Conservation (phyloP, 2,329 filamentous ascomycete genomes). For the Phaeosphaeria sp. region DNA sequence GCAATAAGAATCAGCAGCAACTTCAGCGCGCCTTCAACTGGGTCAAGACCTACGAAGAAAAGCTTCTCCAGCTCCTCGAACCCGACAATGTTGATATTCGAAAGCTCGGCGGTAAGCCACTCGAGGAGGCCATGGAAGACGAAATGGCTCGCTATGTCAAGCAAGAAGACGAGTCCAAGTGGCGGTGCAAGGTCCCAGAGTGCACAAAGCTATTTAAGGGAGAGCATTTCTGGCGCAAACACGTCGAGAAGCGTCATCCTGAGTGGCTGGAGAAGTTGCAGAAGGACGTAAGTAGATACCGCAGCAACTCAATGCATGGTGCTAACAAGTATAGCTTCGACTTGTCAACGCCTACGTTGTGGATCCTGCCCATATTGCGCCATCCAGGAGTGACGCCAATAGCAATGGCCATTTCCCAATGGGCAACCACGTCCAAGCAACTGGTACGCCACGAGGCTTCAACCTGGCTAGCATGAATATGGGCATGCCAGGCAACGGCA, state of each 20-base stretch:
- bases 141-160: slow-evolving; percentile 89
- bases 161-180: slow-evolving; percentile 97
- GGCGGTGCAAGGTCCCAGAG: slow-evolving; percentile 93
- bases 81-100: slow-evolving; percentile 85
- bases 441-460: slow-evolving; percentile 90
- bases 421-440: slow-evolving; percentile 71
- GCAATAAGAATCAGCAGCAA: slow-evolving; percentile 85
- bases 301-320: background rate
- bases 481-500: slow-evolving; percentile 61
- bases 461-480: slow-evolving; percentile 77
- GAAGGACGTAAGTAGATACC: slow-evolving; percentile 72
- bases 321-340: slow-evolving; percentile 66
- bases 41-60: slow-evolving; percentile 99
- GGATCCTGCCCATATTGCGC: slow-evolving; percentile 92
- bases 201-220: slow-evolving; percentile 98
- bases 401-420: slow-evolving; percentile 95
- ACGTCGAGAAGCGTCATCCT: slow-evolving; percentile 91
- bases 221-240: slow-evolving; percentile 96
- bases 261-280: slow-evolving; percentile 85
- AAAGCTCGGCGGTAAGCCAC: slow-evolving; percentile 86
- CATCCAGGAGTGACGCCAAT: slow-evolving; percentile 90
- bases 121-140: slow-evolving; percentile 85
- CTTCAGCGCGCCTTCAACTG: slow-evolving; percentile 95
- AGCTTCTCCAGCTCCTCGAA: slow-evolving; percentile 89
- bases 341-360: slow-evolving; percentile 94